Base-by-base conservation (phyloP, 169 alveolate genomes). In the Cryptosporidium andersoni region DNA sequence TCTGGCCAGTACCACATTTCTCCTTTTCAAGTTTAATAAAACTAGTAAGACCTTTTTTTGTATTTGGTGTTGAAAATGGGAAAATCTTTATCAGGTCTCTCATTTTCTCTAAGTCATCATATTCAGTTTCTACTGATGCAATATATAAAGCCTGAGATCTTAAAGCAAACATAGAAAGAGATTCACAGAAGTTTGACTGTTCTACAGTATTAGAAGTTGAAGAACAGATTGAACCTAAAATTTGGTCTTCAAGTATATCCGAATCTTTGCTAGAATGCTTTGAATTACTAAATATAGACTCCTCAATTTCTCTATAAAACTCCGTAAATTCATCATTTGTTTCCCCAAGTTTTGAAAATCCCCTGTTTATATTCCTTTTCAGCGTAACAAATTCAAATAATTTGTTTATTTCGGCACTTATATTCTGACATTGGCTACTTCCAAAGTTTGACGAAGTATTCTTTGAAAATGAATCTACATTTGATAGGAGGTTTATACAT, bases 121-220 rank as follows among this genome's bases (percentile, higher is more conserved):
- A 63, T 37, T 74, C 85, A 6, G 60, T 3, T n/a, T 74, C 85
- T 58, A 74, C 85, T 4, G 74, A 74, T 2, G 85, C 55, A 40
- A 53, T 58, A 74, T 74, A 74, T 43, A 74, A 60, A 49, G 85
- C 64, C 34, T 74, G 66, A 45, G 60, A 58, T 58, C 85, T 49
- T 56, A 68, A 74, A 74, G 48, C 58, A 74, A 74, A 74, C 43
- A 68, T 12, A 74, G 36, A 74, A 14, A 58, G 55, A 12, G 85
- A 74, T 7, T 74, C 85, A 36, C 9, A 9, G 4, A 68, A 74
- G 36, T 74, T 36, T 7, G 85, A 58, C 42, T 74, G 67, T 58
- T 74, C 74, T 2, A 52, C 64, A 12, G 34, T 47, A 2, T 74
- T 58, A 6, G 37, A 25, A 9, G 42, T 51, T 34, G 45, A 6